These are phyloP conservation scores for Steccherinum ochraceum DNA, from an alignment of 768 basidiomycete genomes.

Conservation along the genomic window DNA sequence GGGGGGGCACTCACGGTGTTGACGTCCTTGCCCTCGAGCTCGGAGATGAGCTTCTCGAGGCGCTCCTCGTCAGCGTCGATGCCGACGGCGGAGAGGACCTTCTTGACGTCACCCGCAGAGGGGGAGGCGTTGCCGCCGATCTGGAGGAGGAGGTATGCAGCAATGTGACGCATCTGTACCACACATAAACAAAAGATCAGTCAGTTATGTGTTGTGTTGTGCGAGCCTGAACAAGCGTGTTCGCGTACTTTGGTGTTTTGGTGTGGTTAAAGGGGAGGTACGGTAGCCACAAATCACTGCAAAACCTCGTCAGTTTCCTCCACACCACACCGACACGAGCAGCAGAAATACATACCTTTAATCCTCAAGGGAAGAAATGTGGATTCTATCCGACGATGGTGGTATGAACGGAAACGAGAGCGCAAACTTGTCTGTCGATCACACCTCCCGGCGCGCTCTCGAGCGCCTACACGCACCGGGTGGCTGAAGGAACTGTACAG, in stretches of 20 bases:
- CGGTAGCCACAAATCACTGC: slow-evolving; percentile 93
- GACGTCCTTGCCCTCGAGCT: slow-evolving; percentile 88
- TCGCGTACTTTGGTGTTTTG: slow-evolving; percentile 44
- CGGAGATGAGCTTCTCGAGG: slow-evolving; percentile 76
- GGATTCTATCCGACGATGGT: slow-evolving; percentile 76
- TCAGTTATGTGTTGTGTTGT: not conserved
- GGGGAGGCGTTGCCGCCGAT: slow-evolving; percentile 89
- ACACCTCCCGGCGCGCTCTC: not conserved
- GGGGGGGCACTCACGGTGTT: slow-evolving; percentile 57
- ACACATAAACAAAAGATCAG: not conserved
- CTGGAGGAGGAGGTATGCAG: slow-evolving; percentile 96
- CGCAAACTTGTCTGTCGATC: not conserved
- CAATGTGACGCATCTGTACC: slow-evolving; percentile 83
- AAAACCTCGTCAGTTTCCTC: slow-evolving; percentile 8
- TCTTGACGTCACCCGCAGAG: slow-evolving; percentile 80
- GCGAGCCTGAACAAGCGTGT: not conserved
- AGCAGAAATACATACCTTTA: slow-evolving; percentile 49
- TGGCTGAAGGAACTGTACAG: slow-evolving; percentile 50
- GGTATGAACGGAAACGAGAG: slow-evolving; percentile 18
- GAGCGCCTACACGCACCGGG: slow-evolving; percentile 8
- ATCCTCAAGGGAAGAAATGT: slow-evolving; percentile 91
- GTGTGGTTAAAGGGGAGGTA: slow-evolving; percentile 26
- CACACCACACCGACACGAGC: not conserved
- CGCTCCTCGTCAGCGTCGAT: slow-evolving; percentile 84
- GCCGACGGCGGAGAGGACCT: slow-evolving; percentile 79